phyloP scores from a whole-genome alignment of 2,329 filamentous ascomycete genomes.

The Sarocladiaceae sp. region DNA sequence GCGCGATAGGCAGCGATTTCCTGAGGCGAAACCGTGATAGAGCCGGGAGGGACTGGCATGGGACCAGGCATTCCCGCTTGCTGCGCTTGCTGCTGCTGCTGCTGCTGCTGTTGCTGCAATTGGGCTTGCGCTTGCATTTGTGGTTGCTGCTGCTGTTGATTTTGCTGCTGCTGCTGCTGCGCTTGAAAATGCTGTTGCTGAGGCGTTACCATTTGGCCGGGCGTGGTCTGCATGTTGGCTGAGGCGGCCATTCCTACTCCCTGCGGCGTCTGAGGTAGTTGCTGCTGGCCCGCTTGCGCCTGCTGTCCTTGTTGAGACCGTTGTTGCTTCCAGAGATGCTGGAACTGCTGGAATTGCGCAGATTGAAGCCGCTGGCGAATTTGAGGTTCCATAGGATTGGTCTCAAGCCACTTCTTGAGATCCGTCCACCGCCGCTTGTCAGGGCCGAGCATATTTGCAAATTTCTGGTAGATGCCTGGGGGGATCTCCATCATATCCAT shows the following conservation, averaged over 20 bases:
- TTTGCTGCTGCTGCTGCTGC: constrained; percentile 9
- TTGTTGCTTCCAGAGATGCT: constrained; percentile 22
- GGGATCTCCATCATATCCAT: constrained; percentile 49
- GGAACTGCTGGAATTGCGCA: constrained; percentile 37
- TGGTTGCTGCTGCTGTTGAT: constrained; percentile 12
- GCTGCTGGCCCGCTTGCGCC: constrained; percentile 24
- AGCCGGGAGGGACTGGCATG: constrained; percentile 22
- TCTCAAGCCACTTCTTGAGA: constrained; percentile 36
- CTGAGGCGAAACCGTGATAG: constrained; percentile 28
- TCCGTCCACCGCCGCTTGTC: constrained; percentile 46
- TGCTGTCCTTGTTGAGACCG: constrained; percentile 19
- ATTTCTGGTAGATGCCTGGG: constrained; percentile 20
- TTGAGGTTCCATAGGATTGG: constrained; percentile 23
- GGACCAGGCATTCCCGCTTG: constrained; percentile 19
- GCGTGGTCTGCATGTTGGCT: constrained; percentile 17
- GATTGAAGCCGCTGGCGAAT: constrained; percentile 27
- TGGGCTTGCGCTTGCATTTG: constrained; percentile 14
- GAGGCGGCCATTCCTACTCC: constrained; percentile 19
- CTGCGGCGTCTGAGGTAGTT: constrained; percentile 13
- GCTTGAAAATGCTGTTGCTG: constrained; percentile 16
- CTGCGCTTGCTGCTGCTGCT: constrained; percentile 14
- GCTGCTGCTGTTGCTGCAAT: constrained; percentile 17
- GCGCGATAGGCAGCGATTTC: constrained; percentile 28
- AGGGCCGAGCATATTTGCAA: constrained; percentile 24
- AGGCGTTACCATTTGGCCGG: constrained; percentile 22